Conservation (phyloP, 164 flowering plant species). For the Aristolochia fimbriata region DNA sequence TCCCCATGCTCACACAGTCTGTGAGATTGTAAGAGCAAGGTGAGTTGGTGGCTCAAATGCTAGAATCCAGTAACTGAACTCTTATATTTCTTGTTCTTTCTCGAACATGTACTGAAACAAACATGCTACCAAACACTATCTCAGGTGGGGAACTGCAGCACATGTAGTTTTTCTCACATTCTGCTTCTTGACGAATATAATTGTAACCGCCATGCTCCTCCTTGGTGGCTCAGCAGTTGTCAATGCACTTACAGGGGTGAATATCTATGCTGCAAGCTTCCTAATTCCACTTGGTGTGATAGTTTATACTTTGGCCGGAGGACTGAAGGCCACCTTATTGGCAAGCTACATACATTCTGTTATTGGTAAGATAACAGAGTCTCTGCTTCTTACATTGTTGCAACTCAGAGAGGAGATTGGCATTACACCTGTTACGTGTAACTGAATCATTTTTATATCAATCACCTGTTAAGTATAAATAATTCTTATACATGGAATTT, state of each 20-base stretch:
- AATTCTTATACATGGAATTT: background rate
- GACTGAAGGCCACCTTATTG: constrained; percentile 91
- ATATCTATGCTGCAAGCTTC: constrained; percentile 94
- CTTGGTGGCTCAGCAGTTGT: constrained; percentile 98
- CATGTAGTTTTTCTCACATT: constrained; percentile 74
- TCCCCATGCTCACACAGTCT: constrained; percentile 90
- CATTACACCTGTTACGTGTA: no score
- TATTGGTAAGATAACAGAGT: constrained; percentile 39
- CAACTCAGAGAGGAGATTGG: background rate
- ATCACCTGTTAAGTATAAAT: background rate
- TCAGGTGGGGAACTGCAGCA: constrained; percentile 90
- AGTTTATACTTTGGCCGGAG: constrained; percentile 90
- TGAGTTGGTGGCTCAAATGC: constrained; percentile 10
- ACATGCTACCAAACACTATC: background rate
- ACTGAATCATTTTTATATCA: no score
- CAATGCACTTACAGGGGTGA: constrained; percentile 91
- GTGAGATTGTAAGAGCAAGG: constrained; percentile 95
- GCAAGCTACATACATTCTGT: constrained; percentile 97
- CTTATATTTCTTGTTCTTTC: no score
- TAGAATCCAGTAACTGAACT: background rate
- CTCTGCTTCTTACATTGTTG: background rate
- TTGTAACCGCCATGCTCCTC: constrained; percentile 96
- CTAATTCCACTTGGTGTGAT: constrained; percentile 91
- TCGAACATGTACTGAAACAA: background rate
- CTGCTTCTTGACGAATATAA: constrained; percentile 87